Base-by-base conservation (phyloP, 331 rosid species). In the Arachis monticola region DNA sequence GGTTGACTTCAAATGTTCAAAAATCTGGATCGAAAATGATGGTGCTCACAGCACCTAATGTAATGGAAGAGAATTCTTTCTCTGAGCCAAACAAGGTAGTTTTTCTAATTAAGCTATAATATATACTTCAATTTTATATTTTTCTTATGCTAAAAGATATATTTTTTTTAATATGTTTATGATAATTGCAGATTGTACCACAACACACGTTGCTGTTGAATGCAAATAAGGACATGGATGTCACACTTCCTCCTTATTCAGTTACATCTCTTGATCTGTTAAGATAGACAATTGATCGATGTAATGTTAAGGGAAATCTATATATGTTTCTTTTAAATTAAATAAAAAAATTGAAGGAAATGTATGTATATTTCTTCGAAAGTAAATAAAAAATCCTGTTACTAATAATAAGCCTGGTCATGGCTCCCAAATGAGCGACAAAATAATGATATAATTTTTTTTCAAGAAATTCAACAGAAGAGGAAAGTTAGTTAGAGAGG, bases 41-140 rank as follows among this genome's bases (percentile, higher is more conserved):
- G 0, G 76, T 88, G 4, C 79, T 92, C 8, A 87, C 91, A 1
- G 82, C 93, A 0, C 3, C 11, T 38, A 76, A 83, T 69, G 56
- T 81, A 22, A 81, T 58, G 89, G 93, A 88, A n/a, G 95, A 90
- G 76, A 92, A 92, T 66, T 88, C 92, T 10, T 92, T 90, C 69
- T 12, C 60, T 0, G 60, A 80, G 1, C 95, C 96, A n/a, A 85
- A 48, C 0, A 92, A 87, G 96, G 97, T 90, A 80, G 5, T 60
- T 61, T 27, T 10, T 2, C n/a, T 22, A 22, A 22, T 22, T 17
- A 3, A 46, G 51, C 1, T 13, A 66, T 22, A 55, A 22, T 6
- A 8, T 9, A 38, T 8, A 10, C 4, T 22, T 22, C 27, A 22
- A 22, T 22, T 22, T 22, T 22, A 12, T 10, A n/a, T 2, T 46